Conservation (phyloP, 2,329 filamentous ascomycete genomes). For the Metarhizium rileyi region DNA sequence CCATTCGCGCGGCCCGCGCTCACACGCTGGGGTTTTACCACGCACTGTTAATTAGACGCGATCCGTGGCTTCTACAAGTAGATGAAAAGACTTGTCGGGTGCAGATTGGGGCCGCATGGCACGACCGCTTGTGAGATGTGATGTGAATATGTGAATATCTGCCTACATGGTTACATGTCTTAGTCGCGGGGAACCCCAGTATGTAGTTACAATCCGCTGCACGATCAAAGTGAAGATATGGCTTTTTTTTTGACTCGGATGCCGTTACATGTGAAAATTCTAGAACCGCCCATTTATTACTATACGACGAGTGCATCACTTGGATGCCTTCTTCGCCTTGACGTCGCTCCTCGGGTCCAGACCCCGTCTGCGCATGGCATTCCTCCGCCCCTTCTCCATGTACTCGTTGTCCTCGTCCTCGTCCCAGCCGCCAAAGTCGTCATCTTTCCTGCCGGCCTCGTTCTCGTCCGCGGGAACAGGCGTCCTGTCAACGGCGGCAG, state of each 20-base stretch:
- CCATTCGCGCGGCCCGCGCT: no score
- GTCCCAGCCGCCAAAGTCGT: slow-evolving; percentile 62
- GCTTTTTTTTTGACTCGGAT: neutral
- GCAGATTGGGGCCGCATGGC: no score
- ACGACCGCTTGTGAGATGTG: no score
- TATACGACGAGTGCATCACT: neutral
- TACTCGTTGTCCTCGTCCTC: slow-evolving; percentile 63
- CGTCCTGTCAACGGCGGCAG: slow-evolving; percentile 55
- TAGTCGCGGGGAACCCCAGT: no score
- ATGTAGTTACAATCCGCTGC: no score
- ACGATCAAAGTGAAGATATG: no score
- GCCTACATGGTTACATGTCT: no score
- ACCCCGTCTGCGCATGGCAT: slow-evolving; percentile 63
- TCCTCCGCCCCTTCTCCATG: slow-evolving; percentile 64
- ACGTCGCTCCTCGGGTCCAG: slow-evolving; percentile 55
- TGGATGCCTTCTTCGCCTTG: slow-evolving; percentile 15
- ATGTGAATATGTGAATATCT: no score
- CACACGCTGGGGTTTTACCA: no score
- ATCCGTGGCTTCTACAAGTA: no score
- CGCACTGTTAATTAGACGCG: no score
- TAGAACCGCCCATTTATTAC: neutral
- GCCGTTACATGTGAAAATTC: neutral
- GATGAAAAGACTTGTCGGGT: no score
- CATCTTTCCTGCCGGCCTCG: slow-evolving; percentile 29
- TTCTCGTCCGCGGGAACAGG: slow-evolving; percentile 48